Conservation (phyloP, 1,284 basidiomycete genomes). For the Thelephora terrestris region DNA sequence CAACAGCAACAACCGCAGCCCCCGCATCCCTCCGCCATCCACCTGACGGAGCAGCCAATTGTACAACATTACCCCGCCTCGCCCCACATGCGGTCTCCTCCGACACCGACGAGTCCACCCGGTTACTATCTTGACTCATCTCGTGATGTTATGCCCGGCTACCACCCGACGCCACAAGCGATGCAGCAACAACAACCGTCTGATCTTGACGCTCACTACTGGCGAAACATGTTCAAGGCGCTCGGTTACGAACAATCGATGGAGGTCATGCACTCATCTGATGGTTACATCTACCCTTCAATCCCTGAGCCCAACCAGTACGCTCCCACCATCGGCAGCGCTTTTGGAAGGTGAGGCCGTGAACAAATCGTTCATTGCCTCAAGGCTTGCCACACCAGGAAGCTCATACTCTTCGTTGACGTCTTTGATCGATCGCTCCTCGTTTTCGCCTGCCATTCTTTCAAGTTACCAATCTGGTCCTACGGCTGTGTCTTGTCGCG, state of each 20-base stretch:
- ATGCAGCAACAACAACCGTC: slow-evolving; percentile 17
- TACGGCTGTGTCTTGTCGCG: too few relatives aligned
- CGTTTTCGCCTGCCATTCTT: too few relatives aligned
- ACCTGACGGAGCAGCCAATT: slow-evolving; percentile 4
- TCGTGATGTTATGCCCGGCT: not conserved
- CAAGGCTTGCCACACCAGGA: too few relatives aligned
- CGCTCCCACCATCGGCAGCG: slow-evolving; percentile 6
- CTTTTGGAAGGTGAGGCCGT: slow-evolving; percentile 1
- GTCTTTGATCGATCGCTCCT: too few relatives aligned
- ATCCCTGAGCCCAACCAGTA: too few relatives aligned
- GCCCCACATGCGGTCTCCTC: slow-evolving; percentile 1
- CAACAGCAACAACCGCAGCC: too few relatives aligned
- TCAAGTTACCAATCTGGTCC: too few relatives aligned
- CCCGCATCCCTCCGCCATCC: too few relatives aligned
- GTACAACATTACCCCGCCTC: slow-evolving; percentile 1
- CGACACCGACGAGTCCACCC: not conserved
- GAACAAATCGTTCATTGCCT: not conserved
- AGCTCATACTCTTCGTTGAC: too few relatives aligned
- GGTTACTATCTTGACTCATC: too few relatives aligned
- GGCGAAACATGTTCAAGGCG: slow-evolving; percentile 60
- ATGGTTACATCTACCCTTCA: too few relatives aligned
- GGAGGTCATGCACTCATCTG: not conserved
- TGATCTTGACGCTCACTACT: slow-evolving; percentile 52
- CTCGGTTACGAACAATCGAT: slow-evolving; percentile 35
- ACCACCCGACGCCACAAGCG: not conserved